These are phyloP conservation scores for Fusarium sp. DNA, from an alignment of 2,329 filamentous ascomycete genomes.

Conservation along the genomic window DNA sequence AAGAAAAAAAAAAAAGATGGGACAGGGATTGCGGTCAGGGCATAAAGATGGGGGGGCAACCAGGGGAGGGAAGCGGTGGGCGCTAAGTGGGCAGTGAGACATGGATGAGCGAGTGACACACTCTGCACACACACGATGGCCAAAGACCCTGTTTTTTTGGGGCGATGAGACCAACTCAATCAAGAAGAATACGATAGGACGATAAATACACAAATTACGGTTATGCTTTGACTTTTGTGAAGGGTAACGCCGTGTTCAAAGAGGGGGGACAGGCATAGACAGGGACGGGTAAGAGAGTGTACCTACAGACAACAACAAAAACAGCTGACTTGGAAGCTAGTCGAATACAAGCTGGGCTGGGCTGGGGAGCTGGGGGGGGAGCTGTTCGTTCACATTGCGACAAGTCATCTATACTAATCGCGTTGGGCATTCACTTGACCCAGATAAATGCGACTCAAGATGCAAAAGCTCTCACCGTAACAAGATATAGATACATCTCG, in stretches of 20 bases:
- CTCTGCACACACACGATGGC: slow-evolving; percentile 33
- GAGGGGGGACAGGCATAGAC: background rate
- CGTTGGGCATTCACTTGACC: background rate
- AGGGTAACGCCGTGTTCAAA: background rate
- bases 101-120: slow-evolving; percentile 45
- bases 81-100: slow-evolving; percentile 47
- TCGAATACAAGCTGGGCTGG: slow-evolving; percentile 7
- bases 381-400: slow-evolving; percentile 7
- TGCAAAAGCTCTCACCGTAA: background rate
- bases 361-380: slow-evolving; percentile 8
- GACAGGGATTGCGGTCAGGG: slow-evolving; percentile 35
- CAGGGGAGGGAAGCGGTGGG: slow-evolving; percentile 38
- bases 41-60: slow-evolving; percentile 17
- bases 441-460: background rate
- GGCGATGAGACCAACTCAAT: background rate
- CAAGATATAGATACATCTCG: background rate
- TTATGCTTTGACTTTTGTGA: background rate
- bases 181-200: background rate
- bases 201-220: background rate
- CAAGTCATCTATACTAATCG: slow-evolving; percentile 23
- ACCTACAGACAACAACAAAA: background rate
- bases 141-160: slow-evolving; percentile 31
- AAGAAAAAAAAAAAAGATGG: slow-evolving; percentile 10
- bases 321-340: slow-evolving; percentile 24
- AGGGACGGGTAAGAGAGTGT: background rate